Base-by-base conservation (phyloP, 1,284 basidiomycete genomes). In the Cutaneotrichosporon mucoides region DNA sequence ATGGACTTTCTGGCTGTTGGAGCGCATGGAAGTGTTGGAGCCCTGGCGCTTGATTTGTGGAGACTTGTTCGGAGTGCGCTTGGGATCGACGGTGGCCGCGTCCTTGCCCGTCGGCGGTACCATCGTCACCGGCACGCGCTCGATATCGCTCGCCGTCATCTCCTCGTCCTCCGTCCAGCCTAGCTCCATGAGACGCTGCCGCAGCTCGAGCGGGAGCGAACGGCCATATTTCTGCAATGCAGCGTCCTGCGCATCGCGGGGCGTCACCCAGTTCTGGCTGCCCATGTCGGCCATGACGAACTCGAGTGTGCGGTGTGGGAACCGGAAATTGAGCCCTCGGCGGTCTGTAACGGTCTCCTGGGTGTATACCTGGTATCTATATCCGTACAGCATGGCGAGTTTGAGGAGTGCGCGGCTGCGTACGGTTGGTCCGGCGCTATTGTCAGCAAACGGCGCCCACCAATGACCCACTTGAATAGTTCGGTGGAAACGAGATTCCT, bases 231-330 rank as follows among this genome's bases (percentile, higher is more conserved):
- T 73, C 41, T 71, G 64, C 43, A 75, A 51, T 1, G 70, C 69
- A 16, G 70, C 70, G 47, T 74, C 73, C 53, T 73, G 69, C 1
- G 69, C 65, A 41, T 74, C 73, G 11, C 68, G 72, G 1, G 73
- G 63, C 7, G 67, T 58, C 1, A 68, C 66, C 73, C 75, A 75
- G 0, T 53, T 42, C 4, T 66, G 53, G 1, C 69, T 68, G 6
- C 75, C 75, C 52, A 76, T 69, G 49, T 76, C 75, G 0, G 73
- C 70, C 2, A 66, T 48, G 33, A 76, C 73, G 48, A 69, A 73
- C 12, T 73, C 72, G 44, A 72, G 64, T 3, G 64, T 69, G 9
- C 61, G 66, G 6, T 57, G 53, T 10, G 63, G 42, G 56, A 72
- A 75, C 33, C 66, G 68, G 56, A 75, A 75, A n/a, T 70, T 43